Base-by-base conservation (phyloP, 371 early-diverging fungal genomes). In the Mortierella sp. region DNA sequence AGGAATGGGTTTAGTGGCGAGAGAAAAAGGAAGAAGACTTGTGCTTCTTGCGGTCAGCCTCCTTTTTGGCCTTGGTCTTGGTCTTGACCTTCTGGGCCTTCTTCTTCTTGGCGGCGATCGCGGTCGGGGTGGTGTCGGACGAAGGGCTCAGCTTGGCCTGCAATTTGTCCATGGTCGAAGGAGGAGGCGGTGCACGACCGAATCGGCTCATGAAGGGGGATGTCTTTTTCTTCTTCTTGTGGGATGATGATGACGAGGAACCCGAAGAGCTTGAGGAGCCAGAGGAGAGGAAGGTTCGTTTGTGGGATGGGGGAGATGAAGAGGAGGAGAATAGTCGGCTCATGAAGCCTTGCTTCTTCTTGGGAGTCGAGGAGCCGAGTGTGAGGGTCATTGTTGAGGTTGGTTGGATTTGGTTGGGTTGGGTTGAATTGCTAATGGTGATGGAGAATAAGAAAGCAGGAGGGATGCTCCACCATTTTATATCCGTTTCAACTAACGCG, bases 151-250 rank as follows among this genome's bases (percentile, higher is more conserved):
- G 45, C 47, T 70, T 76, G 43, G 76, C 70, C 13, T 70, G 71
- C 41, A 76, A 24, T 29, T 76, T 76, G 70, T 70, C 76, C 76
- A 76, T 76, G 50, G 66, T 76, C 4, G 76, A 37, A 11, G 76
- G 76, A 39, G 66, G 66, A 14, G n/a, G n/a, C n/a, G 69, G 55
- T 5, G 76, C 29, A 19, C 76, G 76, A 31, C 76, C 61, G 71
- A 76, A 76, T 31, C 71, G 44, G 34, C 71, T 58, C 48, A 76
- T 45, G 48, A 76, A 70, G 5, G 69, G 43, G 19, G 69, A 7
- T 19, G 29, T 37, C 13, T 39, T n/a, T n/a, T n/a, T 68, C 34
- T 64, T 55, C 8, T 44, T 67, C 55, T 68, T 68, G 52, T 37
- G 70, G 26, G 69, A 11, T 24, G 41, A 44, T 19, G 61, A 47